phyloP scores from a whole-genome alignment of 176 grass and related monocot species.

The Dendrocalamus sinicus region DNA sequence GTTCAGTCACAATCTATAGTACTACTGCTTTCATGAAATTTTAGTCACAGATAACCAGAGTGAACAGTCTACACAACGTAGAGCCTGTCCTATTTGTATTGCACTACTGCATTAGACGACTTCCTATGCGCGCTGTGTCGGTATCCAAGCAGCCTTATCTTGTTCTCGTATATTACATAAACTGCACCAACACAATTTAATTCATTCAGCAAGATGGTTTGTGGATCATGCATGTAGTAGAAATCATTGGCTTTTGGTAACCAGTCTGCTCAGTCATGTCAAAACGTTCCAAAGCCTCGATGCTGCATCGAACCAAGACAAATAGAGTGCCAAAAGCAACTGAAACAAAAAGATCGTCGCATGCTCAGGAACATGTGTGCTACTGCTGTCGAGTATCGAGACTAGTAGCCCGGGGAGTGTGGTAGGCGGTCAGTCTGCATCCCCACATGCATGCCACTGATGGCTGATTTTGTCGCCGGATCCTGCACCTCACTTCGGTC shows the following conservation, averaged over 20 bases:
- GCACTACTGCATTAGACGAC: no score
- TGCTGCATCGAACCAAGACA: not conserved
- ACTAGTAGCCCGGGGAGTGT: not conserved
- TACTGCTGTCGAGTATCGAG: not conserved
- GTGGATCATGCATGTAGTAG: not conserved
- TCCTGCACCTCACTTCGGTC: not conserved
- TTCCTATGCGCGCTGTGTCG: no score
- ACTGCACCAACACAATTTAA: no score
- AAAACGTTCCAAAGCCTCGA: not conserved
- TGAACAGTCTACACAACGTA: no score
- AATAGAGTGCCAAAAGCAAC: not conserved
- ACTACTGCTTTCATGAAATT: no score
- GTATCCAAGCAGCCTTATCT: no score
- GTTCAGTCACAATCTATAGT: no score
- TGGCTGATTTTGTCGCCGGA: slow-evolving; percentile 32
- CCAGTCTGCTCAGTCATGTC: not conserved
- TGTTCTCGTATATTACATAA: no score
- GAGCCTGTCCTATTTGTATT: no score
- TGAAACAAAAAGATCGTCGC: slow-evolving; percentile 2
- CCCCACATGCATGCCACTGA: slow-evolving; percentile 20
- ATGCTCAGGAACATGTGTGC: slow-evolving; percentile 18
- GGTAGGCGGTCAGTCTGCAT: not conserved
- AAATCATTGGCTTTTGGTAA: not conserved
- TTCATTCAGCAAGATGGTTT: no score
- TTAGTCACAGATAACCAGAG: no score